Percentiles rank a stretch among this genome's conserved stretches.
Conservation (phyloP, 805 yeast species). For the Debaryomyces tyrocola region DNA sequence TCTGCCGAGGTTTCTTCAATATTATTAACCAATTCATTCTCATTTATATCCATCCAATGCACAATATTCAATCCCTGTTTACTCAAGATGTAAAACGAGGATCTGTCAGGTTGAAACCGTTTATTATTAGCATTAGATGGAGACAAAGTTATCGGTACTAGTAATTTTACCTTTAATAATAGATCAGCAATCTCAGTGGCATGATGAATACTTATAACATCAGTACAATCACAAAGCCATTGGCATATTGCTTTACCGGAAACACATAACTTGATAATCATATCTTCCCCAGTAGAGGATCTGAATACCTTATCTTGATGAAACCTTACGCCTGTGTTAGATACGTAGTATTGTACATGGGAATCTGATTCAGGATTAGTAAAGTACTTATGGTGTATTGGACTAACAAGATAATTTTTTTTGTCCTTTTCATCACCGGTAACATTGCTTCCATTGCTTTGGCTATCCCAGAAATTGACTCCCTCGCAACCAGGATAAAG, state of each 20-base stretch:
- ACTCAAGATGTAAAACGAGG: conserved; percentile 45
- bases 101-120: conserved; percentile 31
- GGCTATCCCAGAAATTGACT: not conserved
- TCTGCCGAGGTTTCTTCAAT: not conserved
- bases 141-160: conserved; percentile 41
- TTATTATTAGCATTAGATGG: conserved; percentile 31
- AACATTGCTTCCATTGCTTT: not conserved
- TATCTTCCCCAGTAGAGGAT: conserved; percentile 11
- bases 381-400: conserved; percentile 73
- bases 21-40: not conserved
- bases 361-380: conserved; percentile 89
- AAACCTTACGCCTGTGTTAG: conserved; percentile 63
- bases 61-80: conserved; percentile 41
- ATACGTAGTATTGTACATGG: conserved; percentile 73
- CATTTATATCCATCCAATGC: conserved; percentile 26
- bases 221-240: conserved; percentile 91
- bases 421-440: not conserved
- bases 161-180: conserved; percentile 47
- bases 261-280: conserved; percentile 46
- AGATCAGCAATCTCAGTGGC: conserved; percentile 54
- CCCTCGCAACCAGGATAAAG: not conserved
- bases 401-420: conserved; percentile 38
- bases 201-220: conserved; percentile 52
- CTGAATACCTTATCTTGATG: conserved; percentile 44
- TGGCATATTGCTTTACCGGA: conserved; percentile 80